These are phyloP conservation scores for Talaromyces albobiverticillius DNA, from an alignment of 2,329 filamentous ascomycete species.

Conservation along the genomic window DNA sequence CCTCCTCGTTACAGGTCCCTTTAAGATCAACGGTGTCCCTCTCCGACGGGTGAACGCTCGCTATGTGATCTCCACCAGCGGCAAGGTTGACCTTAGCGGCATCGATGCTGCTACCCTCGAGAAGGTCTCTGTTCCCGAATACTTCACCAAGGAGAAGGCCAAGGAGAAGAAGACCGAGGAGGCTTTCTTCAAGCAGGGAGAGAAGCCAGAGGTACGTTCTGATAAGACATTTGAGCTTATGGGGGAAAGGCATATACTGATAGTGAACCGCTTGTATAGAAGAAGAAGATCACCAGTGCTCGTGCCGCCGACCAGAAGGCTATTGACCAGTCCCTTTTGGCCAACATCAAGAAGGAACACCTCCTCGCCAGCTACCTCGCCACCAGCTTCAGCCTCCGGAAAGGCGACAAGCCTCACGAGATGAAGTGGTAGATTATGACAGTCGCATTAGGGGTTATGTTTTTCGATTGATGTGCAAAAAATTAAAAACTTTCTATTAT, in stretches of 20 bases:
- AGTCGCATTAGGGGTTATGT: conserved; percentile 35
- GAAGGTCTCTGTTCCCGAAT: conserved; percentile 85
- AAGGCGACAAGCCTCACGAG: conserved; percentile 99
- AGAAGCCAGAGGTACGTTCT: conserved; percentile 85
- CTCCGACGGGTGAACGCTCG: conserved; percentile 68
- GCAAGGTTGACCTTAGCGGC: conserved; percentile 63
- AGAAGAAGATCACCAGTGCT: conserved; percentile 92
- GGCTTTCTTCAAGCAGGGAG: conserved; percentile 98
- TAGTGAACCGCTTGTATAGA: conserved; percentile 54
- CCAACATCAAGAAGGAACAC: conserved; percentile 97
- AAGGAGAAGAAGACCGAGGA: conserved; percentile 95
- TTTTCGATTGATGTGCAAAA: conserved; percentile 37
- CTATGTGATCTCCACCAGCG: conserved; percentile 52
- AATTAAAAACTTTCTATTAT: conserved; percentile 16
- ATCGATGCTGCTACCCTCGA: conserved; percentile 69
- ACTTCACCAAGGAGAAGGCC: conserved; percentile 95
- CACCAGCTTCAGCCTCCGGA: conserved; percentile 96
- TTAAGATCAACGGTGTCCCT: conserved; percentile 99
- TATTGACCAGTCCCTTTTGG: conserved; percentile 92
- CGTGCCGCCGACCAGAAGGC: conserved; percentile 97
- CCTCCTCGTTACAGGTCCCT: conserved; percentile 97
- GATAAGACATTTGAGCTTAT: too few species aligned
- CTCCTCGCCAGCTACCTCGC: conserved; percentile 90
- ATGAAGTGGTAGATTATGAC: conserved; percentile 86
- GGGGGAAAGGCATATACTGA: not conserved